Conservation (phyloP, 768 basidiomycete genomes). For the Mycena albidolilacea region DNA sequence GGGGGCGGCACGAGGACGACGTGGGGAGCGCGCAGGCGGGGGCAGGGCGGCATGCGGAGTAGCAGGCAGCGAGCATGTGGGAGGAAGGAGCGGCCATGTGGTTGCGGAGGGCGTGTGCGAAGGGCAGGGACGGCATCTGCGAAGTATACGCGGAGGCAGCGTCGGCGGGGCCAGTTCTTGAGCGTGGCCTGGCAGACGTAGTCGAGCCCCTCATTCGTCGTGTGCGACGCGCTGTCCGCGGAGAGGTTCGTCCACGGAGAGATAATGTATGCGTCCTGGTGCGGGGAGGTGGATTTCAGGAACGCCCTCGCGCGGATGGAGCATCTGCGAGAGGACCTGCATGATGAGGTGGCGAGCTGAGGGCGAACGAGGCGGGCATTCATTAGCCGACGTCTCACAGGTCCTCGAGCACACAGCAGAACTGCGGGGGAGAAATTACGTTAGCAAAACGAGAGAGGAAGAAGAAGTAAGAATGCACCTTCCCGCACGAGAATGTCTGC, state of each 20-base stretch:
- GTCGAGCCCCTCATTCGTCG: constrained; percentile 46
- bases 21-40: too few relatives aligned
- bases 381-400: constrained; percentile 90
- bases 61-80: too few relatives aligned
- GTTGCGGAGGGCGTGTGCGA: too few relatives aligned
- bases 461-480: constrained; percentile 67
- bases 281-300: constrained; percentile 41
- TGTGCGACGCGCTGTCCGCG: constrained; percentile 43
- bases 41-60: too few relatives aligned
- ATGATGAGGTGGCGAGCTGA: too few relatives aligned
- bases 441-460: not conserved
- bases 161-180: too few relatives aligned
- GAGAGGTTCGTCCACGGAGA: constrained; percentile 54
- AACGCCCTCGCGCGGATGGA: constrained; percentile 48
- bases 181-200: constrained; percentile 38
- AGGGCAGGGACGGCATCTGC: too few relatives aligned
- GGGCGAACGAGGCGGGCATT: too few relatives aligned
- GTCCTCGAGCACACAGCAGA: constrained; percentile 94
- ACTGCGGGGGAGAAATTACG: constrained; percentile 58
- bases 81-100: too few relatives aligned
- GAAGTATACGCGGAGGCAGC: too few relatives aligned
- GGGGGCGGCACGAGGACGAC: too few relatives aligned
- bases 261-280: constrained; percentile 44
- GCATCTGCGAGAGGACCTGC: constrained; percentile 49
- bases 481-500: too few relatives aligned